Evolutionary conservation across 192 early-diverging fungal species (phyloP).

Genomic region (Spizellomyces punctatus): DNA sequence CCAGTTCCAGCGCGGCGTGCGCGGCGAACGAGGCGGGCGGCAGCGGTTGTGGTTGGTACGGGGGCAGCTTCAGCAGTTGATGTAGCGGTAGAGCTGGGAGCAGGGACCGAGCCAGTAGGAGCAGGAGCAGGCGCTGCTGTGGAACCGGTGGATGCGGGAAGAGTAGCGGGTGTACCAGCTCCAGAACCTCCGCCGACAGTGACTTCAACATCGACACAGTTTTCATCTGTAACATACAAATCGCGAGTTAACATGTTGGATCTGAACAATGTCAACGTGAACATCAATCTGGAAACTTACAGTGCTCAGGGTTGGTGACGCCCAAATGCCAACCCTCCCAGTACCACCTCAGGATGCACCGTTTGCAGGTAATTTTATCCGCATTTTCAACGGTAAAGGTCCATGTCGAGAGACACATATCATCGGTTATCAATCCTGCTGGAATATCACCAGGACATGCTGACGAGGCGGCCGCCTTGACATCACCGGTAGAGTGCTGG

Average conservation of each 20-base stretch:
- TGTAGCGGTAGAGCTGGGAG: not conserved
- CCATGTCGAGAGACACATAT: constrained; percentile 36
- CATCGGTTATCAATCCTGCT: constrained; percentile 17
- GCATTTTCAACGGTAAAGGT: constrained; percentile 35
- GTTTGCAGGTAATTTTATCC: constrained; percentile 28
- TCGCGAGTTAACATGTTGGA: too few relatives aligned
- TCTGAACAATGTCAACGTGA: too few relatives aligned
- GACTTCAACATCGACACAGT: constrained; percentile 28
- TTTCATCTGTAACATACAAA: constrained; percentile 3
- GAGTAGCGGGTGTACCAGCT: not conserved
- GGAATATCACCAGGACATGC: constrained; percentile 20
- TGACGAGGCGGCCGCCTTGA: constrained; percentile 1
- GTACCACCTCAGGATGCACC: constrained; percentile 31
- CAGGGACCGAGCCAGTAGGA: not conserved
- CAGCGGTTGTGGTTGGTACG: too few relatives aligned
- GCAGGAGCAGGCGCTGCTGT: not conserved
- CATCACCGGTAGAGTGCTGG: not conserved
- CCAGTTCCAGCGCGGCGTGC: too few relatives aligned
- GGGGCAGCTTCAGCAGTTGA: too few relatives aligned
- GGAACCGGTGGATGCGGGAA: not conserved
- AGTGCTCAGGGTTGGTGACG: constrained; percentile 10
- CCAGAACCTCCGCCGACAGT: not conserved
- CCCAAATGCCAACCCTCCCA: constrained; percentile 26
- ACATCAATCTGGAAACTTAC: too few relatives aligned
- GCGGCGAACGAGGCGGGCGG: too few relatives aligned